A percentile compares a stretch with the other conserved stretches of the same genome.
These are phyloP conservation scores for Talaromyces thailandensis DNA, from an alignment of 495 filamentous ascomycete genomes.

Conservation along the genomic window DNA sequence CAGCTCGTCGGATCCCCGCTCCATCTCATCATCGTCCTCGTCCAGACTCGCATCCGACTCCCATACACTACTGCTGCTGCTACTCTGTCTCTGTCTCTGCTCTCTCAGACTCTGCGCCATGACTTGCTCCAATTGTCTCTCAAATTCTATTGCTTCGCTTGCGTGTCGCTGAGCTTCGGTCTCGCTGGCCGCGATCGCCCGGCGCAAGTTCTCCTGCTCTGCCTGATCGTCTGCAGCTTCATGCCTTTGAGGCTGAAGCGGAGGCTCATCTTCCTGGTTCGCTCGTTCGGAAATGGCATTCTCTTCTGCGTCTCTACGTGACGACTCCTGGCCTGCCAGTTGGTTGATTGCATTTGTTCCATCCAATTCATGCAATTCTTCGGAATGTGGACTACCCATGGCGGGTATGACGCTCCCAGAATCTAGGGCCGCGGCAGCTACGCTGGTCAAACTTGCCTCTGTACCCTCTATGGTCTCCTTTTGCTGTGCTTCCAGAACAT, in stretches of 20 bases:
- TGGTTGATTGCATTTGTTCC: neutral
- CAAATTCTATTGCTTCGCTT: conserved; percentile 10
- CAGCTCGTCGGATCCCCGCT: conserved; percentile 13
- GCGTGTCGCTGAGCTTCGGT: conserved; percentile 22
- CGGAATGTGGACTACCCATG: neutral
- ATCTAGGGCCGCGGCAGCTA: neutral
- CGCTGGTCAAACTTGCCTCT: neutral
- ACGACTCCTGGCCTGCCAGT: neutral
- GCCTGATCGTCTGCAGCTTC: conserved; percentile 16
- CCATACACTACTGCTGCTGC: neutral
- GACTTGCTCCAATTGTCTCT: neutral
- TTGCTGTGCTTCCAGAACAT: neutral
- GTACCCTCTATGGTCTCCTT: neutral
- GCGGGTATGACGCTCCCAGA: neutral
- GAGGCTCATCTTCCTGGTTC: neutral
- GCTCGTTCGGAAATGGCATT: neutral
- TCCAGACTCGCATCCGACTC: neutral
- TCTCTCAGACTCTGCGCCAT: neutral
- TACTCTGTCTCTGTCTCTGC: neutral
- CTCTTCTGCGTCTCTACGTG: neutral
- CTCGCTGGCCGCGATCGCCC: conserved; percentile 17
- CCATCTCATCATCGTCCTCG: neutral
- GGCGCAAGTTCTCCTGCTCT: conserved; percentile 14
- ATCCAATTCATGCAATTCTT: neutral
- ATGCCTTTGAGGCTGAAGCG: conserved; percentile 51